phyloP scores from a whole-genome alignment of 352 stramenopile species.

The Phytophthora melonis region DNA sequence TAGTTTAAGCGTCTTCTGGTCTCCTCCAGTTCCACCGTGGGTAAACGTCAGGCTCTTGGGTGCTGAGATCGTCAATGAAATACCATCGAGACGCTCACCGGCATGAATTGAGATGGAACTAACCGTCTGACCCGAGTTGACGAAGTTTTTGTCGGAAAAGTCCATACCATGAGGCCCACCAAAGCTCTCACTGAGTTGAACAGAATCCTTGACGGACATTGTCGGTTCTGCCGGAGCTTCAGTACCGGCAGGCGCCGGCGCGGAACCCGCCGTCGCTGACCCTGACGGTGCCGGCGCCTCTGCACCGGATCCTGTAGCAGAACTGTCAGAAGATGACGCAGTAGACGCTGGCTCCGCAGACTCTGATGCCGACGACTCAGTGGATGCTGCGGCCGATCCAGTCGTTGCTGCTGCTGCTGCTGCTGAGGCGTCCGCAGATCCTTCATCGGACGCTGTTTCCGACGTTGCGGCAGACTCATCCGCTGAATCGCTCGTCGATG shows the following conservation, averaged over 20 bases:
- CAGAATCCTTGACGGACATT: conserved; percentile 33
- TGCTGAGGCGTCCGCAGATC: no score
- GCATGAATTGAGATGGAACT: conserved; percentile 30
- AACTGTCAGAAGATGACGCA: not conserved
- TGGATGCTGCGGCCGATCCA: conserved; percentile 1
- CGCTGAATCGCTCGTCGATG: no score
- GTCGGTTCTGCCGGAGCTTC: conserved; percentile 11
- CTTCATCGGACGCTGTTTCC: no score
- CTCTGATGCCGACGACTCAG: not conserved
- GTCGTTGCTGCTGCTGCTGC: not conserved
- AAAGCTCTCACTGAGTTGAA: conserved; percentile 31
- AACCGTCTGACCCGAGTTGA: conserved; percentile 35
- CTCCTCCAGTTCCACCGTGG: conserved; percentile 34
- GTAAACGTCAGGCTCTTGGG: conserved; percentile 25
- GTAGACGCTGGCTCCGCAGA: not conserved
- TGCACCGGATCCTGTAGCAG: conserved; percentile 6
- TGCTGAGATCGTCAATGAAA: conserved; percentile 23
- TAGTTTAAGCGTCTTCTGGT: conserved; percentile 20
- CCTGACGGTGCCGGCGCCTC: no score
- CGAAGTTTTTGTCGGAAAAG: conserved; percentile 40
- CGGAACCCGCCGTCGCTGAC: not conserved
- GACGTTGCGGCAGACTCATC: no score
- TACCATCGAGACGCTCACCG: conserved; percentile 29
- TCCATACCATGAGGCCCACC: conserved; percentile 33
- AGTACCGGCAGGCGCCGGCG: not conserved